Evolutionary conservation across 2,329 filamentous ascomycete species (phyloP).

Genomic region (Penicillium sp.): DNA sequence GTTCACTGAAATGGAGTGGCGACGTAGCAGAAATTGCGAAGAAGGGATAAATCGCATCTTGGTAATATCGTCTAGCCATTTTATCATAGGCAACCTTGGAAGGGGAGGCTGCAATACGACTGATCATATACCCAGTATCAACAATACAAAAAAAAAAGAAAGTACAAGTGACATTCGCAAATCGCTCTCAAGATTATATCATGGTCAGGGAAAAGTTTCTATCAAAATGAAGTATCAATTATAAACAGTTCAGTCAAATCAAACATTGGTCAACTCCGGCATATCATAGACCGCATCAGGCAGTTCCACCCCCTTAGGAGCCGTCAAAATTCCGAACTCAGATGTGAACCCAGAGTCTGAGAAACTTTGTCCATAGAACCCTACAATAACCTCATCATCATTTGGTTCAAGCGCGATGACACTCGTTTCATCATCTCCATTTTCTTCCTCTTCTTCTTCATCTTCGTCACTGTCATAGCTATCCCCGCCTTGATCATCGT

Average conservation of each 20-base stretch:
- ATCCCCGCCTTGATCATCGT: conserved; percentile 6
- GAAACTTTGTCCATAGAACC: conserved; percentile 47
- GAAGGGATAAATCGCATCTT: too few species aligned
- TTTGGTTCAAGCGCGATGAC: conserved; percentile 26
- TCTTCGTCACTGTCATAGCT: neutral
- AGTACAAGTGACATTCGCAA: too few species aligned
- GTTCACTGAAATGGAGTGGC: too few species aligned
- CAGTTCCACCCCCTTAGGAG: conserved; percentile 40
- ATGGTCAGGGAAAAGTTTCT: neutral
- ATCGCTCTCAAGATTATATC: too few species aligned
- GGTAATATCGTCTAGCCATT: too few species aligned
- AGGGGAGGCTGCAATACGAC: too few species aligned
- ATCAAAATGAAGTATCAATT: neutral
- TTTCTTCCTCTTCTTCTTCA: neutral
- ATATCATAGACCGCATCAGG: conserved; percentile 42
- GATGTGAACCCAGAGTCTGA: conserved; percentile 22
- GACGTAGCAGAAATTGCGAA: too few species aligned
- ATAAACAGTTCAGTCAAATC: too few species aligned
- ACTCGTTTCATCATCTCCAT: neutral
- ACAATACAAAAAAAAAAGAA: too few species aligned
- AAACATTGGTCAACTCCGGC: neutral
- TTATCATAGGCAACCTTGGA: too few species aligned
- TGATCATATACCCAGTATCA: too few species aligned
- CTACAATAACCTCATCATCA: conserved; percentile 44
- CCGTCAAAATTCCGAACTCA: conserved; percentile 53